Conservation (phyloP, 805 yeast species). For the Cyberlindnera japonica region DNA sequence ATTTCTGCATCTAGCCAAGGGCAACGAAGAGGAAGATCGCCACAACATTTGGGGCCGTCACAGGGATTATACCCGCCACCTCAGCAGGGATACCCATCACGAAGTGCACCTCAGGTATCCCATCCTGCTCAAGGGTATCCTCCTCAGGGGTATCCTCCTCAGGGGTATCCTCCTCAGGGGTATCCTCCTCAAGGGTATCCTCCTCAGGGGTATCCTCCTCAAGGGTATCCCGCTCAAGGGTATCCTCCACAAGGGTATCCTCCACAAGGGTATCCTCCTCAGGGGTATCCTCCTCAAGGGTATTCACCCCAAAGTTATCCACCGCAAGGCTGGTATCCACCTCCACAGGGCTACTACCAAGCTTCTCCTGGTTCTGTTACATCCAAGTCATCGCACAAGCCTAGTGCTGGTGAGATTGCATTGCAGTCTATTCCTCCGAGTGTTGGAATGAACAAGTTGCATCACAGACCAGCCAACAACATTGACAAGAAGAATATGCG, state of each 20-base stretch:
- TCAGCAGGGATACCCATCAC: constrained; percentile 16
- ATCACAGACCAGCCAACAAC: constrained; percentile 37
- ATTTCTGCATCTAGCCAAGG: constrained; percentile 5
- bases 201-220: constrained; percentile 13
- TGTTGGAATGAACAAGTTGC: constrained; percentile 38
- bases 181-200: constrained; percentile 18
- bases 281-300: constrained; percentile 17
- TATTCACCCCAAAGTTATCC: constrained; percentile 17
- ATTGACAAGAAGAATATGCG: constrained; percentile 55
- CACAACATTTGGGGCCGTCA: constrained; percentile 11
- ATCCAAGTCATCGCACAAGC: constrained; percentile 10
- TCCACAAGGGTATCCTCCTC: constrained; percentile 24
- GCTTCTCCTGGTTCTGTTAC: constrained; percentile 10
- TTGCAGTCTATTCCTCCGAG: constrained; percentile 47
- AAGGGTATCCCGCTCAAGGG: constrained; percentile 24
- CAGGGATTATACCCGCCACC: constrained; percentile 12
- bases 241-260: constrained; percentile 21
- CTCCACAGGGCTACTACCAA: constrained; percentile 19
- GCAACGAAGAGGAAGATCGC: constrained; percentile 14
- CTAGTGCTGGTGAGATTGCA: constrained; percentile 38
- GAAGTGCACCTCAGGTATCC: no score
- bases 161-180: constrained; percentile 11
- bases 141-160: not conserved
- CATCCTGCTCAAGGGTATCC: not conserved
- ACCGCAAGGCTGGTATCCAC: constrained; percentile 12